Evolutionary conservation across 1,284 basidiomycete genomes (phyloP), one percentile per base, ranked within the genome.

Genomic region (Trichosporon ovoides): DNA sequence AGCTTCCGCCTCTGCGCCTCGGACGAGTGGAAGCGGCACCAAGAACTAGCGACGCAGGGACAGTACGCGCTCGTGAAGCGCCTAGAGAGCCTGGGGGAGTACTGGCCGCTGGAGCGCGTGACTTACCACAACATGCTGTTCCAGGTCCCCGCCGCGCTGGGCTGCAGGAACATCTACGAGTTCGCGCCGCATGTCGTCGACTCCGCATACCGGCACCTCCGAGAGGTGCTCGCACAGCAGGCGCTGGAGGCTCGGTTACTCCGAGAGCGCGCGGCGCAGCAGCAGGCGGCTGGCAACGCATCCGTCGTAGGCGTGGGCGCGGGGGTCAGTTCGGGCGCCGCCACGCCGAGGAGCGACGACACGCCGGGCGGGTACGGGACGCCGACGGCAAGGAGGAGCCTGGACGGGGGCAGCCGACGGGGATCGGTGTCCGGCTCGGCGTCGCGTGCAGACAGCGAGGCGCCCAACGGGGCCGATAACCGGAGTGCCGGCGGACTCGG

Each of bases 131-230:
- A 69, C 50, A 52, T 70, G 31, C 66, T 69, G 16, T 64, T 66
- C 55, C 71, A 73, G 53, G 63, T 70, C 3, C 58, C 67, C 7
- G 69, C 71, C 12, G 57, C 59, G 11, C 49, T 73, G 1, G 53
- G 43, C 11, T 60, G 60, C 19, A 18, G 20, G 18, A 73, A 73
- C 55, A 43, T 57, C 11, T 73, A 71, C 57, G 59, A 69, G 53
- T 73, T 73, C 55, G 63, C 65, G 3, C 65, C 69, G 1, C 69
- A 68, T 55, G 54, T 64, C 38, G 40, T 61, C 43, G 43, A 48
- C 43, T 13, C 22, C 2, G 22, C 14, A 7, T 48, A 48, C 16
- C 11, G 16, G 13, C 28, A 11, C 4, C 16, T 48, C 16, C 43
- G 43, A 3, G 43, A 48, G 14, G 24, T 28, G 16, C 24, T 48